These are phyloP conservation scores for Aspergillus fructus DNA, from an alignment of 2,329 filamentous ascomycete species.

Conservation along the genomic window DNA sequence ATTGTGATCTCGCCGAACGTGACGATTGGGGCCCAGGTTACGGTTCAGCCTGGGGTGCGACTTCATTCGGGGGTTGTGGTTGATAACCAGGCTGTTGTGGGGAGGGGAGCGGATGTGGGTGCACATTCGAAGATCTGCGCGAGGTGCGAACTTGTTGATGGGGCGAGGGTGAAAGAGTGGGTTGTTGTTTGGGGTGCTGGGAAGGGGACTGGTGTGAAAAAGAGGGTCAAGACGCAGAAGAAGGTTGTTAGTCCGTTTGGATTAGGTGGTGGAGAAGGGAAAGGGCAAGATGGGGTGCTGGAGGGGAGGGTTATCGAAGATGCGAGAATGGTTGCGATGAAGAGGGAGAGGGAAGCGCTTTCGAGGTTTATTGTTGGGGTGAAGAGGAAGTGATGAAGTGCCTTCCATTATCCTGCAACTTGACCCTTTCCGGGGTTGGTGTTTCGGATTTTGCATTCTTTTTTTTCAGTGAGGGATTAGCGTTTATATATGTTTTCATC, in stretches of 20 bases:
- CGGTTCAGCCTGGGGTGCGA: conserved; percentile 38
- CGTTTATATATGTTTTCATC: background rate
- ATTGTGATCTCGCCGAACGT: conserved; percentile 40
- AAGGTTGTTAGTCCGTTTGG: conserved; percentile 13
- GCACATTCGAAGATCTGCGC: conserved; percentile 70
- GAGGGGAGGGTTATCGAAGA: conserved; percentile 64
- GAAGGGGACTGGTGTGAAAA: conserved; percentile 34
- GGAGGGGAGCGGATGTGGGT: conserved; percentile 34
- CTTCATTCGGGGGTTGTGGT: conserved; percentile 39
- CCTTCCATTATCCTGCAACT: background rate
- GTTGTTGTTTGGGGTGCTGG: conserved; percentile 70
- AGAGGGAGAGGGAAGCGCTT: conserved; percentile 67
- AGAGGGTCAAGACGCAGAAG: conserved; percentile 26
- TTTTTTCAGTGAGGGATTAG: background rate
- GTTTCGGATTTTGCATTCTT: background rate
- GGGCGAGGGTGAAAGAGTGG: conserved; percentile 62
- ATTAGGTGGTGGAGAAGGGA: conserved; percentile 16
- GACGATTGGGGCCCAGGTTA: conserved; percentile 38
- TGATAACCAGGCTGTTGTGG: conserved; percentile 47
- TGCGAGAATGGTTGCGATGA: conserved; percentile 62
- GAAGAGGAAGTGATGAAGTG: conserved; percentile 26
- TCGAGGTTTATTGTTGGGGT: conserved; percentile 57
- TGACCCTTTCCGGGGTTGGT: background rate
- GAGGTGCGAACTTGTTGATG: conserved; percentile 58
- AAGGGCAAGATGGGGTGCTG: conserved; percentile 13